These are phyloP conservation scores for Boletus tomentosulus DNA, from an alignment of 768 basidiomycete species.

Conservation along the genomic window DNA sequence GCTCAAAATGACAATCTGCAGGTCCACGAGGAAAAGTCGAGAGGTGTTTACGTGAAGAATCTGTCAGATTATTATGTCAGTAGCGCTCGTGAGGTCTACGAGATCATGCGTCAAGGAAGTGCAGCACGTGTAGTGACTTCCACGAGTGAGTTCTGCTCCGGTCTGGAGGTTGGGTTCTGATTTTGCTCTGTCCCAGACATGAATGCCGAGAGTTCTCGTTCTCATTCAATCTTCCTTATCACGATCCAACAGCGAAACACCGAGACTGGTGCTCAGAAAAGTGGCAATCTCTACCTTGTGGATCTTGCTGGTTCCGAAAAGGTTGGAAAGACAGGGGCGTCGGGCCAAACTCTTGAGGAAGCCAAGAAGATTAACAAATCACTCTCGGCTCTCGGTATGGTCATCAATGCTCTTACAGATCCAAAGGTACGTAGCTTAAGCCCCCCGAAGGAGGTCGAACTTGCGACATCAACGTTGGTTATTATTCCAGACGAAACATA, in stretches of 20 bases:
- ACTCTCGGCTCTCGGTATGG: constrained; percentile 96
- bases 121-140: constrained; percentile 87
- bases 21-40: constrained; percentile 96
- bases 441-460: not conserved
- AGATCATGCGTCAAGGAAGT: constrained; percentile 97
- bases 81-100: constrained; percentile 92
- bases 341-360: constrained; percentile 97
- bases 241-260: constrained; percentile 96
- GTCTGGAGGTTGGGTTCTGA: constrained; percentile 2
- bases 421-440: constrained; percentile 60
- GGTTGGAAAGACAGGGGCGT: constrained; percentile 98
- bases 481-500: constrained; percentile 75
- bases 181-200: constrained; percentile 60
- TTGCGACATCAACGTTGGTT: constrained; percentile 4
- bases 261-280: constrained; percentile 93
- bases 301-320: constrained; percentile 99
- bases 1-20: constrained; percentile 98
- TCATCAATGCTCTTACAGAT: constrained; percentile 97
- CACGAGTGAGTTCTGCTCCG: constrained; percentile 63
- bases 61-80: constrained; percentile 98
- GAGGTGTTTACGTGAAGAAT: constrained; percentile 97
- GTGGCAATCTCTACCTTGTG: constrained; percentile 94
- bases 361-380: constrained; percentile 99
- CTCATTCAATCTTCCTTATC: constrained; percentile 98
- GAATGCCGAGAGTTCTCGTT: constrained; percentile 99